phyloP scores from a whole-genome alignment of 192 early-diverging fungal genomes.

The Dispira parvispora region DNA sequence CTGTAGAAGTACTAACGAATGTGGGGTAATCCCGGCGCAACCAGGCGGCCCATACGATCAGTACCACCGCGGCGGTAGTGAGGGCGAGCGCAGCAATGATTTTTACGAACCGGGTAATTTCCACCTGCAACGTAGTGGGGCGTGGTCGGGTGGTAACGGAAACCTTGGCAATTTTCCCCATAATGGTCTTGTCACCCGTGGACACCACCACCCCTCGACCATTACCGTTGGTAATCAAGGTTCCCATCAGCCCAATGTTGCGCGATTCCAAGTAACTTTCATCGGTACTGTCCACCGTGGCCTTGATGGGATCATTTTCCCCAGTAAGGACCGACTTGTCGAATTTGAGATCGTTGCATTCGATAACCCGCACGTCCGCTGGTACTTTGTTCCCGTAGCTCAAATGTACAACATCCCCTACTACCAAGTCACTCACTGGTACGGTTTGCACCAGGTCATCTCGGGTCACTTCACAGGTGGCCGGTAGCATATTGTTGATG shows the following conservation, averaged over 20 bases:
- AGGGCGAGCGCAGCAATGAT: conserved; percentile 44
- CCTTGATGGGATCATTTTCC: conserved; percentile 46
- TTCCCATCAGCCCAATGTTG: conserved; percentile 68
- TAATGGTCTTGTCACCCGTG: conserved; percentile 58
- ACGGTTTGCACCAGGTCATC: conserved; percentile 32
- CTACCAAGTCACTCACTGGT: conserved; percentile 38
- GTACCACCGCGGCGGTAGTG: conserved; percentile 27
- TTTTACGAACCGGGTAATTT: conserved; percentile 62
- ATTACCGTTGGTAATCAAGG: conserved; percentile 49
- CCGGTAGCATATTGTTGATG: conserved; percentile 52
- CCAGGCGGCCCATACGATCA: conserved; percentile 37
- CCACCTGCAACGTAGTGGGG: conserved; percentile 44
- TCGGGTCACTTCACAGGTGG: conserved; percentile 46
- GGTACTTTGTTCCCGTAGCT: conserved; percentile 54
- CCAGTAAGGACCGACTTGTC: conserved; percentile 73
- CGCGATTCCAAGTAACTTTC: conserved; percentile 58
- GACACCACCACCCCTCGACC: conserved; percentile 56
- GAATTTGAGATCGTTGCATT: conserved; percentile 45
- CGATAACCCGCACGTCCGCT: conserved; percentile 55
- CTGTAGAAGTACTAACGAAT: conserved; percentile 32
- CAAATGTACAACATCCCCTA: conserved; percentile 58
- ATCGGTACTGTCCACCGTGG: conserved; percentile 44
- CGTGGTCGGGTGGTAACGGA: conserved; percentile 11
- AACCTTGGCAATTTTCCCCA: conserved; percentile 57
- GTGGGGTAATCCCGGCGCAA: conserved; percentile 33